Evolutionary conservation across 2,329 filamentous ascomycete genomes (phyloP), one percentile per base, ranked within the genome.

Genomic region (Trichoderma sp.): DNA sequence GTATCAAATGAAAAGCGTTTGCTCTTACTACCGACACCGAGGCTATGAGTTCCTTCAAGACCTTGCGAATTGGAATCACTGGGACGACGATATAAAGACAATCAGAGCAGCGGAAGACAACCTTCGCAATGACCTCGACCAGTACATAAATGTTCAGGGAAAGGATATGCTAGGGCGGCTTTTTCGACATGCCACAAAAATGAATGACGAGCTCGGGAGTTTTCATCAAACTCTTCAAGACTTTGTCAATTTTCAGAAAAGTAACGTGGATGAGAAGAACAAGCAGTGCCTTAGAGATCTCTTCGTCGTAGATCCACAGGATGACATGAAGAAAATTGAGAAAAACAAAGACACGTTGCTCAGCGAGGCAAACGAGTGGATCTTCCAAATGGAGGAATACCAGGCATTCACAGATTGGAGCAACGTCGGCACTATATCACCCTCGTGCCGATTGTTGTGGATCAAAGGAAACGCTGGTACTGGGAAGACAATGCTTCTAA

Each of bases 1-100:
- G 1, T 83, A 81, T 72, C 76, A 80, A 72, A 82, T 83, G 71
- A 81, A 79, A 69, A 83, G 79, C 63, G 71, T 80, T 32, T 79
- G 74, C 58, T 76, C 74, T 3, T 82, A 79, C 71, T 76, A 79
- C 67, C 76, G 76, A 2, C 74, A 77, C 32, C 74, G 73, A 56
- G 69, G 68, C 11, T 14, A 73, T 7, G 74, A 73, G 13, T 73
- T 81, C 49, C 58, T 78, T 4, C 73, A 77, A 30, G 74, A 76
- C 56, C 59, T 79, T 3, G 7, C 77, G 7, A 75, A 75, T 28
- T 66, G 77, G 4, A 76, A 82, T 70, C 75, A 80, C 68, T 82
- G 79, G 80, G 74, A 74, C 26, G 72, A 73, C 21, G 11, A 26
- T 16, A 14, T 68, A 28, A 26, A 61, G 46, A 28, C 18, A 18